Evolutionary conservation across 2,329 filamentous ascomycete species (phyloP).

Genomic region (Paecilomyces sp.): DNA sequence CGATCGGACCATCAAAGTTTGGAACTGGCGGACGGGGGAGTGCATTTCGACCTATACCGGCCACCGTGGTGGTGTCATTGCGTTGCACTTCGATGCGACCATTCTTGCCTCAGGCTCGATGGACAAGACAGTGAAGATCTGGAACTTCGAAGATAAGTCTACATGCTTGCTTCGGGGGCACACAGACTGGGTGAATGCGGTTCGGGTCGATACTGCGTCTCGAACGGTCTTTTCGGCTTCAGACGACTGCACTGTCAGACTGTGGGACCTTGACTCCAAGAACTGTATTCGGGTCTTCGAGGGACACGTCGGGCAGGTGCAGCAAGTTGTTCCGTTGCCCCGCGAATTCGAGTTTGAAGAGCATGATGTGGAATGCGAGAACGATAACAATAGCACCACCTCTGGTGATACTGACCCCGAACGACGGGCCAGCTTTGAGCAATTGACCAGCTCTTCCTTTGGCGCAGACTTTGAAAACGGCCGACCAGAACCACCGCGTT

Average conservation of each 20-base stretch:
- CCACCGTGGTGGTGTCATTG: slow-evolving; percentile 76
- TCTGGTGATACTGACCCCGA: slow-evolving; percentile 21
- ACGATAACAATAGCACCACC: slow-evolving; percentile 42
- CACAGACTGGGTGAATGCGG: slow-evolving; percentile 93
- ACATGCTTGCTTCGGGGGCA: slow-evolving; percentile 77
- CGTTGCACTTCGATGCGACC: slow-evolving; percentile 77
- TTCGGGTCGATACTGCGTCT: slow-evolving; percentile 73
- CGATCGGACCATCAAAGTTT: slow-evolving; percentile 81
- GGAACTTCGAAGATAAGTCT: slow-evolving; percentile 80
- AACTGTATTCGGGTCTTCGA: slow-evolving; percentile 70
- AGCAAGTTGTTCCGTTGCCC: slow-evolving; percentile 80
- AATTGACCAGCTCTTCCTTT: slow-evolving; percentile 47
- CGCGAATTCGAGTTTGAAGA: slow-evolving; percentile 86
- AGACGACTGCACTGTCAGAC: slow-evolving; percentile 81
- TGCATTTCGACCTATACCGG: slow-evolving; percentile 74
- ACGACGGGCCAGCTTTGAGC: slow-evolving; percentile 6
- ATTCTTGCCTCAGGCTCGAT: slow-evolving; percentile 83
- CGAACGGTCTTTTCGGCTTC: slow-evolving; percentile 87
- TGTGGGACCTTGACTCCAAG: slow-evolving; percentile 88
- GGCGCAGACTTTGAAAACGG: slow-evolving; percentile 55
- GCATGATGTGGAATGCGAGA: slow-evolving; percentile 49
- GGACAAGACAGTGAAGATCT: slow-evolving; percentile 84
- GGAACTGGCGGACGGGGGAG: slow-evolving; percentile 92
- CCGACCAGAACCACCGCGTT: slow-evolving; percentile 71
- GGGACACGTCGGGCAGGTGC: slow-evolving; percentile 90